Evolutionary conservation across 1,284 basidiomycete genomes (phyloP), one percentile per base, ranked within the genome.

Genomic region (Ceratobasidium sp.): DNA sequence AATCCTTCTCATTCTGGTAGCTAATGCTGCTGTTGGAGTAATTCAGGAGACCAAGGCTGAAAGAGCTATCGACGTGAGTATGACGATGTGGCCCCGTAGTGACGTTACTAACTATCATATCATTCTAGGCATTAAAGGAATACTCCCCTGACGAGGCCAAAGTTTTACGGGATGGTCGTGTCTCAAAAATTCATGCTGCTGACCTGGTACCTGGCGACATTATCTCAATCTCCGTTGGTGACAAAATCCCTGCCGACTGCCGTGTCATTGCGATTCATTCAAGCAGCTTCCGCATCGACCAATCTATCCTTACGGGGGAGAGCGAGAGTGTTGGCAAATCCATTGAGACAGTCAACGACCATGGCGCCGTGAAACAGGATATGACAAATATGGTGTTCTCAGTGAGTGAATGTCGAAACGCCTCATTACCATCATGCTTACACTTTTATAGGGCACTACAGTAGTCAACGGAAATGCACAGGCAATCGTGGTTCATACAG

Each of bases 61-160:
- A 83, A 90, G 90, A 83, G 95, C 96, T 41, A 98, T 98, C 80
- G 96, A 98, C 79, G 95, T 96, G 79, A 83, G 93, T 85, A 19
- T 8, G 22, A n/a, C 41, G 6, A 22, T 31, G 68, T 48, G 54
- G 41, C 41, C 41, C 27, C 39, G 46, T 59, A 29, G 75, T 49
- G 24, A n/a, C 8, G 2, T 41, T 37, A 24, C 53, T 63, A 31
- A 29, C 69, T 68, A 54, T 76, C n/a, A 41, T 62, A 14, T n/a
- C 27, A 41, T 31, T 16, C 2, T 78, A 97, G 94, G 96, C 96
- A 16, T 84, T 98, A 78, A 95, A 92, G 82, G 94, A 97, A 81
- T 98, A 97, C 82, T 94, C 95, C 46, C 96, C 96, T 0, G 95
- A 98, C 80, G 94, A 97, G 82, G 95, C 95, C 39, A 95, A 93